Evolutionary conservation across 2,329 filamentous ascomycete species (phyloP), one percentile per base, ranked within the genome.

Genomic region (Huntiella omanensis): DNA sequence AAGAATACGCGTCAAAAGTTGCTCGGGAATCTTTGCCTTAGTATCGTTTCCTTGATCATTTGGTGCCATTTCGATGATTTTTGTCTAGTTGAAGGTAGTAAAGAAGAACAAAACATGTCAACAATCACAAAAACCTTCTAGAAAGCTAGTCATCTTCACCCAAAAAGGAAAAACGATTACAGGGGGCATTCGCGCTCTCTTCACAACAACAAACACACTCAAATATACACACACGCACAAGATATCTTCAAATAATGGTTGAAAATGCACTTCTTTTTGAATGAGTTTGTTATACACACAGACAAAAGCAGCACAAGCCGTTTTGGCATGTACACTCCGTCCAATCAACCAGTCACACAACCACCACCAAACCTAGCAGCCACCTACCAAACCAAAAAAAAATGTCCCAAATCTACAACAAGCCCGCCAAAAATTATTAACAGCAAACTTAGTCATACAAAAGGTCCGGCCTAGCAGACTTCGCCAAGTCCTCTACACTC

Each of bases 1-100:
- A 33, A 95, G 66, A 3, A 95, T 64, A 33, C 77, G 73, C 7
- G 82, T 80, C 36, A 95, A 63, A 1, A 96, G 67, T 38, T 83
- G 77, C 3, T 73, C 67, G 0, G 86, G 83, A 22, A 95, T 81
- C 42, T 64, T 63, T 28, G 22, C 22, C 8, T 7, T 10, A 28
- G 22, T 28, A 40, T 40, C 37, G 15, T 38, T 38, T 10, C 16
- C 22, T 28, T 28, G 22, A 28, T 28, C 22, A 28, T 28, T 28
- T 28, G 22, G 22, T 10, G 22, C 22, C 22, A 28, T 28, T 28
- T 28, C 10, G 22, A 28, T 28, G 22, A 28, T 28, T 28, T 6
- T 3, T 10, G 6, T 10, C 22, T 28, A 28, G 8, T 28, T 28
- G 22, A 10, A 28, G 7, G 8, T 28, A 28, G 22, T 28, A 7